Conservation (phyloP, 352 stramenopile species). For the Pythium oligandrum region DNA sequence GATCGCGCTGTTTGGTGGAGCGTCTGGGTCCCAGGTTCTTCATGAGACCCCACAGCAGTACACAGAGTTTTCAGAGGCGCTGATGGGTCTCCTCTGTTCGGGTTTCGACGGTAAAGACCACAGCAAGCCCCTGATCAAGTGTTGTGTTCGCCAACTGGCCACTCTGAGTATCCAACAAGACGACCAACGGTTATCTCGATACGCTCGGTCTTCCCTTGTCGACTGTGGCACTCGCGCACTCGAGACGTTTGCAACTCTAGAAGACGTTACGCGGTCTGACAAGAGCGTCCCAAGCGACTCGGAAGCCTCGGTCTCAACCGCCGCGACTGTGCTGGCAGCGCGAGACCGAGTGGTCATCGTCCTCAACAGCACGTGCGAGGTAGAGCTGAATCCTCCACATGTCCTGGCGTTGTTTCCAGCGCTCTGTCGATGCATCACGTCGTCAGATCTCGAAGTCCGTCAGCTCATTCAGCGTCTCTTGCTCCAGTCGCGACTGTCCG, state of each 20-base stretch:
- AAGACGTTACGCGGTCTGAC: constrained; percentile 17
- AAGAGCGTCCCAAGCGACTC: background rate
- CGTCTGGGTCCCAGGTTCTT: constrained; percentile 19
- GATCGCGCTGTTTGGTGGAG: constrained; percentile 42
- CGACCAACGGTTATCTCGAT: constrained; percentile 36
- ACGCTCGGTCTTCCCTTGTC: constrained; percentile 53
- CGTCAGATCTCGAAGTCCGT: constrained; percentile 53
- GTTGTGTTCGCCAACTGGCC: constrained; percentile 71
- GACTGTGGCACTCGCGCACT: constrained; percentile 54
- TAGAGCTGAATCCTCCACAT: constrained; percentile 43
- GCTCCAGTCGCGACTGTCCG: constrained; percentile 39
- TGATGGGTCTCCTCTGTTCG: constrained; percentile 56
- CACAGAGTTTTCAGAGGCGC: constrained; percentile 38
- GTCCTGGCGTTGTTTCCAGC: constrained; percentile 72
- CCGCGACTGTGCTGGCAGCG: constrained; percentile 21
- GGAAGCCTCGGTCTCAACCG: background rate
- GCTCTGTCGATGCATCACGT: constrained; percentile 78
- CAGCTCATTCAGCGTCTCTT: constrained; percentile 64
- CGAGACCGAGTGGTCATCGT: constrained; percentile 68
- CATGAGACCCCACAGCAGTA: constrained; percentile 11
- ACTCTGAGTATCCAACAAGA: constrained; percentile 65
- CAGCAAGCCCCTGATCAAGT: constrained; percentile 60
- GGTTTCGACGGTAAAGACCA: constrained; percentile 48
- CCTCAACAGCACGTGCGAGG: constrained; percentile 48
- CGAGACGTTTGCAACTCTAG: constrained; percentile 34